phyloP scores from a whole-genome alignment of 106 monocot species.

The Allium cepa region DNA sequence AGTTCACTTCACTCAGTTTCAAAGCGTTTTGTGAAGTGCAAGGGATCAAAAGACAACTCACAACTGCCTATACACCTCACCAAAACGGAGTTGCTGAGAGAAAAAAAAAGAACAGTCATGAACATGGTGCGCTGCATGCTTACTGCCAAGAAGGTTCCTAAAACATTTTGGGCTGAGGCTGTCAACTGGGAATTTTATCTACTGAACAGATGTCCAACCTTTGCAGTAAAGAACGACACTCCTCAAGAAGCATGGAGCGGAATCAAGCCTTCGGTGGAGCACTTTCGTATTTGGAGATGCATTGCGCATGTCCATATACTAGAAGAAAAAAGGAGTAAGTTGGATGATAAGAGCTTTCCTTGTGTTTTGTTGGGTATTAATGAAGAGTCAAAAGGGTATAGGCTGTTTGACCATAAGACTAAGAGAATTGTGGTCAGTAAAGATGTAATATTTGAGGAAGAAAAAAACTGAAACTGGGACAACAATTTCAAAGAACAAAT shows the following conservation, averaged over 20 bases:
- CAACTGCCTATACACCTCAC: not conserved
- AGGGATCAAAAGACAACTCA: not conserved
- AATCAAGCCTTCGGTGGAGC: not conserved
- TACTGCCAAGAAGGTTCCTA: no score
- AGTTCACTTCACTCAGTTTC: slow-evolving; percentile 4
- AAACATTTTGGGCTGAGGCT: no score
- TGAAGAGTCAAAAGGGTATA: slow-evolving; percentile 1
- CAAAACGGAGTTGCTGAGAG: no score
- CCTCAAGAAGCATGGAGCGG: no score
- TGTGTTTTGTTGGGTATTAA: not conserved
- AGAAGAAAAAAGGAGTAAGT: not conserved
- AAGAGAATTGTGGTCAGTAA: no score
- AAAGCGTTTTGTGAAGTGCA: not conserved
- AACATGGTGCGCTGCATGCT: no score
- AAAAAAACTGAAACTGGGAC: no score
- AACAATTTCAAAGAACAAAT: no score
- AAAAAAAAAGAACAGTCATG: no score
- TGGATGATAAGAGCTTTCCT: not conserved
- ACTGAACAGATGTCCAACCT: not conserved
- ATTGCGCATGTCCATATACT: not conserved
- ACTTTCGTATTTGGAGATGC: not conserved
- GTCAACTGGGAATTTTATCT: no score
- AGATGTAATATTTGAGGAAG: no score
- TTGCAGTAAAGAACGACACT: no score
- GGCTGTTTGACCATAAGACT: not conserved